Conservation (phyloP, 176 grass and related monocot genomes). For the Lolium perenne region DNA sequence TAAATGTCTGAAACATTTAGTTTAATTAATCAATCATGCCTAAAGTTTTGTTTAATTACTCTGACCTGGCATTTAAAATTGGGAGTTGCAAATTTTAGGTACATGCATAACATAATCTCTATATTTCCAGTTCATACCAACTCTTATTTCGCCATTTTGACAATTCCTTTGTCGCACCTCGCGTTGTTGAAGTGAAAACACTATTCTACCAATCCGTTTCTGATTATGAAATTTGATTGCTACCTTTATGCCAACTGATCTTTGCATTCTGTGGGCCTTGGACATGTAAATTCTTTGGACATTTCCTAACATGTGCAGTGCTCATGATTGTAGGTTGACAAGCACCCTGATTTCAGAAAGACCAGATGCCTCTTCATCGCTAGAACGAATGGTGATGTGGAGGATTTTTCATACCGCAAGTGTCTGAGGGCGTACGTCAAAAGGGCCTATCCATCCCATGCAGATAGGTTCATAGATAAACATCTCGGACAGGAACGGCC, state of each 20-base stretch:
- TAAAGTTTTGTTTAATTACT: neutral
- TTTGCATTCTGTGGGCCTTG: neutral
- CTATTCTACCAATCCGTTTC: no score
- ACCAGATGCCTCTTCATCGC: constrained; percentile 79
- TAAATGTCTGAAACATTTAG: neutral
- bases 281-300: neutral
- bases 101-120: neutral
- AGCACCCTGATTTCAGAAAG: constrained; percentile 58
- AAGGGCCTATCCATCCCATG: constrained; percentile 65
- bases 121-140: neutral
- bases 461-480: constrained; percentile 64
- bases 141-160: neutral
- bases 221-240: no score
- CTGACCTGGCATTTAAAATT: neutral
- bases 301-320: constrained; percentile 25
- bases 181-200: no score
- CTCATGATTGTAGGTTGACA: constrained; percentile 61
- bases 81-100: neutral
- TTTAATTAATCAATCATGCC: neutral
- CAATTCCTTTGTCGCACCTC: no score
- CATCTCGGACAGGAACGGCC: constrained; percentile 25
- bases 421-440: constrained; percentile 70
- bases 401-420: constrained; percentile 90
- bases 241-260: neutral
- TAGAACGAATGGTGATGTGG: constrained; percentile 64